Evolutionary conservation across 352 stramenopile genomes (phyloP), one percentile per base, ranked within the genome.

Genomic region (Globisporangium alternatum): DNA sequence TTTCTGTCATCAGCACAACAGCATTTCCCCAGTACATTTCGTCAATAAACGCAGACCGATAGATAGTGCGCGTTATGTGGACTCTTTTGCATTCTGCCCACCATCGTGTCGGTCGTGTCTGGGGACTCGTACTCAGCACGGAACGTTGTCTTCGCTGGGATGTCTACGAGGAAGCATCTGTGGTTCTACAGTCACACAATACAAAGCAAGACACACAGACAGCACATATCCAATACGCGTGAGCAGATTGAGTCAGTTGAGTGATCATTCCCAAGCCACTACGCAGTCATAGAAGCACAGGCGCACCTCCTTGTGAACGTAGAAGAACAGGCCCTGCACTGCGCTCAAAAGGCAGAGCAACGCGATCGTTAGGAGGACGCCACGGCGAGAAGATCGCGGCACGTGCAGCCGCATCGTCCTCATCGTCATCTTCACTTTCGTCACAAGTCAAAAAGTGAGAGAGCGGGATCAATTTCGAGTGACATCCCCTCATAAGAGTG

Each of bases 81-180:
- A 28, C 2, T 28, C 25, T 28, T 28, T 28, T 2, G 25, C 25
- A 28, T 28, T 28, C 9, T 21, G 43, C 43, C 22, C 17, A 89
- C 86, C 79, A 92, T 84, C 19, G 78, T 81, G 49, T 90, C 77
- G 3, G 72, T 89, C 44, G 86, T 91, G 67, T 96, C 88, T n/a
- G 86, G 88, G 31, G 88, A 95, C 61, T 95, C 79, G 51, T 93
- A 96, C 66, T 92, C 81, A 28, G 78, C 84, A 54, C 84, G 82
- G 67, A 96, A 83, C 41, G 81, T 72, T 30, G 88, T 96, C n/a
- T 76, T 66, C 12, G 75, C 75, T 1, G 88, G 86, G n/a, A 95
- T 72, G 67, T 95, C 85, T 33, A 86, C 71, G 30, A 94, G 69
- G 39, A 93, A 96, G 69, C 88, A 96, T 93, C 31, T 47, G 31